Conservation (phyloP, 495 filamentous ascomycete genomes). For the Parmelia sp. region DNA sequence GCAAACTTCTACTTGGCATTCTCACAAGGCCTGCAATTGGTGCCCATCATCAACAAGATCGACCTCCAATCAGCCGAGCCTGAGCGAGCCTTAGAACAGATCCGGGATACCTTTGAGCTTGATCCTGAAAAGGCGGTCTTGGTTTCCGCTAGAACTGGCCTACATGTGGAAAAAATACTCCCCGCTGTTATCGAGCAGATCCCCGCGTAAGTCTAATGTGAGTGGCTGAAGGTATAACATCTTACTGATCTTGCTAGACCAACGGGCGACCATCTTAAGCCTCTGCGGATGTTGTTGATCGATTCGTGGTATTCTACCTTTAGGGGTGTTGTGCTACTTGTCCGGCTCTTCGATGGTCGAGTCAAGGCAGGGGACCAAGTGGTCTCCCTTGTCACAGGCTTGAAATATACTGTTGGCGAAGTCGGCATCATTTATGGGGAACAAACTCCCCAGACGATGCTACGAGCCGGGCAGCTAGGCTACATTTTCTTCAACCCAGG, state of each 20-base stretch:
- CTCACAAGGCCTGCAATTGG: constrained; percentile 74
- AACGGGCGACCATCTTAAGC: constrained; percentile 60
- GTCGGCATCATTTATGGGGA: constrained; percentile 94
- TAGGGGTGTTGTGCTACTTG: constrained; percentile 85
- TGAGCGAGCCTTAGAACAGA: constrained; percentile 75
- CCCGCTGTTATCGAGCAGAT: constrained; percentile 81
- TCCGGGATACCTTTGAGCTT: constrained; percentile 78
- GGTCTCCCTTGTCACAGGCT: constrained; percentile 74
- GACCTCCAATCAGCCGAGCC: constrained; percentile 85
- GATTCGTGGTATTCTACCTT: constrained; percentile 98
- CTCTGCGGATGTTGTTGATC: constrained; percentile 79
- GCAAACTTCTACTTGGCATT: constrained; percentile 98
- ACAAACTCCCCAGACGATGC: constrained; percentile 69
- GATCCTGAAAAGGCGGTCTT: constrained; percentile 72
- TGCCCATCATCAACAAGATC: constrained; percentile 95
- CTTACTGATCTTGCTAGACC: constrained; percentile 42
- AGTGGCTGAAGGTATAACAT: background rate
- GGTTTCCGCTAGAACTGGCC: constrained; percentile 89
- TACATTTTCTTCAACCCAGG: constrained; percentile 97
- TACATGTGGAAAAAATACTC: constrained; percentile 73
- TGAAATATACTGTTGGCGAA: constrained; percentile 88
- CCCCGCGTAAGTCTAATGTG: constrained; percentile 49
- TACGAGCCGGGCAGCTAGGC: constrained; percentile 89
- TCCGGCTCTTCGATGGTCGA: constrained; percentile 85
- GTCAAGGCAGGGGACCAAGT: constrained; percentile 77